Conservation (phyloP, 2,329 filamentous ascomycete genomes). For the Aspergillus costaricaensis region DNA sequence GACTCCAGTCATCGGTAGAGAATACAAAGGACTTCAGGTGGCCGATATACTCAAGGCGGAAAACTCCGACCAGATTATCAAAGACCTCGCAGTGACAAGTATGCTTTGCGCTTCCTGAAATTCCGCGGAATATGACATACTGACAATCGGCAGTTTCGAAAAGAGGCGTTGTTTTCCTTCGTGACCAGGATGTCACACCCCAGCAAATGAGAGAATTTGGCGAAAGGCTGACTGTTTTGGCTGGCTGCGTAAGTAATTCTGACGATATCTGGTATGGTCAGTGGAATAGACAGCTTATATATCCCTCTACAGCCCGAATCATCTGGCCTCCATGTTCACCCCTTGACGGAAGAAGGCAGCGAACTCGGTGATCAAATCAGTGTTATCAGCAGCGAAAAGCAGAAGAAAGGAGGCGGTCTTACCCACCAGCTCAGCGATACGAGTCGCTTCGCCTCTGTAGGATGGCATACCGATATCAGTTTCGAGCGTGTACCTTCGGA, state of each 20-base stretch:
- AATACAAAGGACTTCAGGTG: slow-evolving; percentile 41
- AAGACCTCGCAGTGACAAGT: slow-evolving; percentile 69
- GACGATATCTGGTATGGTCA: background rate
- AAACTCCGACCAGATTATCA: slow-evolving; percentile 63
- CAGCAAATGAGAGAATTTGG: slow-evolving; percentile 63
- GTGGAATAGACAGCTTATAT: background rate
- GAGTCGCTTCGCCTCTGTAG: slow-evolving; percentile 46
- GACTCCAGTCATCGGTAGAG: slow-evolving; percentile 44
- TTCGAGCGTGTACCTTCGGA: slow-evolving; percentile 67
- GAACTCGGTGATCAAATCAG: slow-evolving; percentile 63
- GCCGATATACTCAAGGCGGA: slow-evolving; percentile 59
- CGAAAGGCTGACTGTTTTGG: slow-evolving; percentile 46
- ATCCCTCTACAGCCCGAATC: slow-evolving; percentile 44
- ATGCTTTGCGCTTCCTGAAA: slow-evolving; percentile 33
- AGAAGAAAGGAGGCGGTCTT: slow-evolving; percentile 46
- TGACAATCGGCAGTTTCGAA: slow-evolving; percentile 57
- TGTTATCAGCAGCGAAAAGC: slow-evolving; percentile 61
- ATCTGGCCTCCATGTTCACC: slow-evolving; percentile 63
- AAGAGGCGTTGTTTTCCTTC: slow-evolving; percentile 70
- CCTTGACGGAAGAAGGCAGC: slow-evolving; percentile 58
- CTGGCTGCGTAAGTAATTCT: slow-evolving; percentile 40
- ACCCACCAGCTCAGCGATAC: slow-evolving; percentile 36
- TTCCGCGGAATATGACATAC: background rate
- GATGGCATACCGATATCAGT: slow-evolving; percentile 63
- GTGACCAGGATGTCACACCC: slow-evolving; percentile 62